A percentile compares a stretch with the other conserved stretches of the same genome.
These are phyloP conservation scores for Vigna hirtella DNA, from an alignment of 306 rosid species.

Conservation along the genomic window DNA sequence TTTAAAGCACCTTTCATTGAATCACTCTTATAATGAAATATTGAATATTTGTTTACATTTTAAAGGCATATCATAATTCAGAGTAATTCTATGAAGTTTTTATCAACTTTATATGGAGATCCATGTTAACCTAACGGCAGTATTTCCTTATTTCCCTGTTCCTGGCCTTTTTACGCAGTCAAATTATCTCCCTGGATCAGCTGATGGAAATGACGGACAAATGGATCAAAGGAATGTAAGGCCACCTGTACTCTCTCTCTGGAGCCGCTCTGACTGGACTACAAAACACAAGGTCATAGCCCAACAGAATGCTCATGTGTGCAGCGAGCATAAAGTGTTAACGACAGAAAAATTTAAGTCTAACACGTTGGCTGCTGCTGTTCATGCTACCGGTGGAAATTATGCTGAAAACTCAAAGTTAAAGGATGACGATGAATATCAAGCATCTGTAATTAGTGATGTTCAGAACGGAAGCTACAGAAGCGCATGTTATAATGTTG, in stretches of 20 bases:
- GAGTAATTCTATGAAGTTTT: not conserved
- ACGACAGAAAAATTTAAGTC: constrained; percentile 29
- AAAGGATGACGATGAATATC: constrained; percentile 27
- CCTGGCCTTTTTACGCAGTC: constrained; percentile 55
- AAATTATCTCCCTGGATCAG: constrained; percentile 74
- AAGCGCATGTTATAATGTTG: constrained; percentile 22
- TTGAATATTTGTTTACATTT: not conserved
- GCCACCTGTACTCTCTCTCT: constrained; percentile 61
- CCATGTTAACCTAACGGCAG: constrained; percentile 10
- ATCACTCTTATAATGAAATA: not conserved
- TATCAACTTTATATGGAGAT: not conserved
- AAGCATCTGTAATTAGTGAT: constrained; percentile 11
- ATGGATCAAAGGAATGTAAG: constrained; percentile 58
- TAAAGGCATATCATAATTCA: not conserved
- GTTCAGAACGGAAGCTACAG: constrained; percentile 40
- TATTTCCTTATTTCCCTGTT: not conserved
- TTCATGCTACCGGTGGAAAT: not conserved
- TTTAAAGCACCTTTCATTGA: too few relatives aligned
- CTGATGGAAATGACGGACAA: constrained; percentile 57
- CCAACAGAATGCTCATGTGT: constrained; percentile 48
- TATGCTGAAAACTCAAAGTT: not conserved
- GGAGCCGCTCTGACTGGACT: constrained; percentile 70
- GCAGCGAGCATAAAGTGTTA: constrained; percentile 26
- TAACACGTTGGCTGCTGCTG: constrained; percentile 18
- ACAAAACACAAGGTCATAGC: constrained; percentile 59